Percentiles rank a stretch among this genome's conserved stretches.
These are phyloP conservation scores for Phytophthora idaei DNA, from an alignment of 352 stramenopile species.

Conservation along the genomic window DNA sequence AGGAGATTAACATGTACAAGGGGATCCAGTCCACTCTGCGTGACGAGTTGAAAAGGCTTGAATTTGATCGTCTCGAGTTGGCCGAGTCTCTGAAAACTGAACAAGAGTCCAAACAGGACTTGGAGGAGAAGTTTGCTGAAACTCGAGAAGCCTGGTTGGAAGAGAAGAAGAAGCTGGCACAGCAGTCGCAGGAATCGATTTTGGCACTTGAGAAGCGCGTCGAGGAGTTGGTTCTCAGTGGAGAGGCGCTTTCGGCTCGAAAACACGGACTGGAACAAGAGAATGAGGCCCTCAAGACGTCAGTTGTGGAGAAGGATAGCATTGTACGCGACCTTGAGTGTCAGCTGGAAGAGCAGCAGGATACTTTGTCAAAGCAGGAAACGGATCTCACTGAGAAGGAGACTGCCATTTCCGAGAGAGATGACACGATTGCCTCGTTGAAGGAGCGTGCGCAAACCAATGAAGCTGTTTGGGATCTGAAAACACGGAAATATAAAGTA, in stretches of 20 bases:
- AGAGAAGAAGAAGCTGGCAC: conserved; percentile 27
- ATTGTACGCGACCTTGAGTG: conserved; percentile 23
- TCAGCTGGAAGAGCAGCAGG: conserved; percentile 21
- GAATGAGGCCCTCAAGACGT: conserved; percentile 18
- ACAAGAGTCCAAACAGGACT: conserved; percentile 34
- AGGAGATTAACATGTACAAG: conserved; percentile 40
- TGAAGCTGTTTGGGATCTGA: conserved; percentile 28
- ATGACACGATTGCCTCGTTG: conserved; percentile 31
- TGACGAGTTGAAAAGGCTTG: conserved; percentile 35
- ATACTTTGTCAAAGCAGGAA: conserved; percentile 19
- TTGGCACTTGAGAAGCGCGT: conserved; percentile 28
- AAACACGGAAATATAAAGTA: conserved; percentile 29
- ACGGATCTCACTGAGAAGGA: conserved; percentile 23
- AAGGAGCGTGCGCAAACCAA: conserved; percentile 20
- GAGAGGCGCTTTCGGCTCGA: conserved; percentile 14
- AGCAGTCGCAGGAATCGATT: conserved; percentile 24
- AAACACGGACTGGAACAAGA: conserved; percentile 30
- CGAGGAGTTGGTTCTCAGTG: conserved; percentile 15
- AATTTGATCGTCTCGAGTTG: conserved; percentile 35
- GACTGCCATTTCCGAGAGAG: conserved; percentile 14
- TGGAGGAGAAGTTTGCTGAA: conserved; percentile 26
- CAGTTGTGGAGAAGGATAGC: conserved; percentile 20
- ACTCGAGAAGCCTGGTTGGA: conserved; percentile 24
- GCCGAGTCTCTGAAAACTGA: conserved; percentile 34
- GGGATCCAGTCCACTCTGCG: conserved; percentile 30